Conservation (phyloP, 441 rosid genomes). For the Omphalea diandra region DNA sequence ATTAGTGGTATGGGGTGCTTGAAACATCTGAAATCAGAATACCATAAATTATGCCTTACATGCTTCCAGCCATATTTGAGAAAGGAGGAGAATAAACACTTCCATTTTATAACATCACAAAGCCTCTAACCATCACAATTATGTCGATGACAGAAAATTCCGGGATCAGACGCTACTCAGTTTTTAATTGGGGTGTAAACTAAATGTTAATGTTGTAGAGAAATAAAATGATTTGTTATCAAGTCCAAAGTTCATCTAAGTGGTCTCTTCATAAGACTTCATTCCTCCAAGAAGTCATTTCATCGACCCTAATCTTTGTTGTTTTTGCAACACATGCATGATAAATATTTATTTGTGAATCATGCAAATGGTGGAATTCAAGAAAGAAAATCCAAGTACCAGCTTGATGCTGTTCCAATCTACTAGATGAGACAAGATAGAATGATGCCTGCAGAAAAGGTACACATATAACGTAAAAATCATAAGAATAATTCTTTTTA, state of each 20-base stretch:
- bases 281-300: not conserved
- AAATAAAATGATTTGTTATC: not conserved
- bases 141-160: not conserved
- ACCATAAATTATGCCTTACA: not conserved
- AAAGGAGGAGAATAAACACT: not conserved
- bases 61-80: not conserved
- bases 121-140: not conserved
- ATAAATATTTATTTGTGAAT: constrained; percentile 1
- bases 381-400: constrained; percentile 24
- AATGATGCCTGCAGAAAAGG: constrained; percentile 43
- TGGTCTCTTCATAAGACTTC: not conserved
- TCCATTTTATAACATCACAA: not conserved
- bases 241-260: not conserved
- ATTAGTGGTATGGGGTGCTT: not conserved
- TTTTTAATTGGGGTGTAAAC: not conserved
- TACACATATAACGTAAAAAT: not conserved
- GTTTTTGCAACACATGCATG: not conserved
- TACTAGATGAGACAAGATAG: constrained; percentile 39
- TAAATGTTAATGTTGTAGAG: not conserved
- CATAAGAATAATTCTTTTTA: no score
- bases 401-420: constrained; percentile 40
- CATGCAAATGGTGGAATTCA: not conserved
- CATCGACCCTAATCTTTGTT: not conserved
- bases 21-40: constrained; percentile 1
- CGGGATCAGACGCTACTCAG: not conserved